Base-by-base conservation (phyloP, 306 rosid species). In the Dryas octopetala region DNA sequence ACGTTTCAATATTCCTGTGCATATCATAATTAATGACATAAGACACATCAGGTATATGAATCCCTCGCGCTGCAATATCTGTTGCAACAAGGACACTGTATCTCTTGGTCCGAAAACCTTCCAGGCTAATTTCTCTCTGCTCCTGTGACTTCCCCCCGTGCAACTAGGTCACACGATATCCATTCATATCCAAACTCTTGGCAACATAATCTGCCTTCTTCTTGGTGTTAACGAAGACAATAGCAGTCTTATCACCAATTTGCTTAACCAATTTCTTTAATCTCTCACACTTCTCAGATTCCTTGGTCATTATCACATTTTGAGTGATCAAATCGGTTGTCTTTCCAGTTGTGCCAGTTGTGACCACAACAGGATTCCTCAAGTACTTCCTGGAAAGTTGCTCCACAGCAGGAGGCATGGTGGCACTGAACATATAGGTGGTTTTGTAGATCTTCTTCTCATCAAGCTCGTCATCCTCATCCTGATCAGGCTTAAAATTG, bases 31-130 rank as follows among this genome's bases (percentile, higher is more conserved):
- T 93, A 73, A 93, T 84, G 65, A 93, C 98, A 79, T 88, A 89
- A 68, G 98, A 96, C 76, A 93, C 98, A 79, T 90, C 96, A 12
- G 98, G 98, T 81, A 93, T 93, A 81, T 93, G 96, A 83, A 93
- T 93, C 32, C 98, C 98, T 80, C 98, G 98, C 46, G 96, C 96
- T 9, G 94, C 98, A 83, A 90, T 96, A 86, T 93, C 96, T 0
- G 98, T 93, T 2, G 98, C 96, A 72, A 90, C 96, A 41, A 93
- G 96, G 61, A 93, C 98, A 83, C 90, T 93, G 71, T 80, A 93
- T 71, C 92, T 85, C 90, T 89, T 93, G 68, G 98, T 82, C 82
- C 96, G 87, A 82, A 93, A 93, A 53, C 96, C 98, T 76, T 93
- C 98, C 0, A 93, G 92, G 81, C 94, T 93, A 57, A 88, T 90